Evolutionary conservation across 2,329 filamentous ascomycete genomes (phyloP), one percentile per base, ranked within the genome.

Genomic region (Whalleya microplaca): DNA sequence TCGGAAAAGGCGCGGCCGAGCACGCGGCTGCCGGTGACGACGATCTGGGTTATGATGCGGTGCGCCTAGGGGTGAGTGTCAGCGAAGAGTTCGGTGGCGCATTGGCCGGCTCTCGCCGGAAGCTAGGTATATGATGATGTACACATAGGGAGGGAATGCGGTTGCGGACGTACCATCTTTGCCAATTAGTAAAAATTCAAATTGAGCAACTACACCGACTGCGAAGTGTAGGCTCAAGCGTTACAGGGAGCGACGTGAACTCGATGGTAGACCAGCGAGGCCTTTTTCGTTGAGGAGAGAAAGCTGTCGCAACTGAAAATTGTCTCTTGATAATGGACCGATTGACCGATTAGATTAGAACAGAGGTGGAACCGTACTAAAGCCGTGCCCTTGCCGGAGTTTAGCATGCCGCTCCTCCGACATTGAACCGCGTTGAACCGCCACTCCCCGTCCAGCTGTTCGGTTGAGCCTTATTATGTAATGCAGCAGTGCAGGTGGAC

Each of bases 1-100:
- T 97, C 95, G 69, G 87, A 81, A 73, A 98, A 95, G 69, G 95
- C 93, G 67, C 93, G 91, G 64, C 93, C 92, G 74, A 99, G 86
- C 67, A 98, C 95, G 69, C 95, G 91, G 61, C 87, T 85, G 80
- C 94, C 94, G 70, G 92, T 92, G 65, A 98, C 75, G 77, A 97
- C 87, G 77, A 96, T 92, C 79, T 96, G 91, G 61, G 91, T 91
- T 80, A 99, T 88, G 77, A 97, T 90, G 71, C 92, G 91, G 81
- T 98, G 92, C 74, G 94, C 94, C 94, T 96, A 41, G 10, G n/a
- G 12, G 48, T 19, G 6, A 48, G 18, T 43, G 50, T 60, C 44
- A 62, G 57, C 41, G 23, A 32, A 42, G 41, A 41, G 27, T 44
- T 48, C 27, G 16, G 52, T 51, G 53, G 54, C 54, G 55, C 47